Evolutionary conservation across 106 monocot species (phyloP), one percentile per base, ranked within the genome.

Genomic region (Iris macrosiphon): DNA sequence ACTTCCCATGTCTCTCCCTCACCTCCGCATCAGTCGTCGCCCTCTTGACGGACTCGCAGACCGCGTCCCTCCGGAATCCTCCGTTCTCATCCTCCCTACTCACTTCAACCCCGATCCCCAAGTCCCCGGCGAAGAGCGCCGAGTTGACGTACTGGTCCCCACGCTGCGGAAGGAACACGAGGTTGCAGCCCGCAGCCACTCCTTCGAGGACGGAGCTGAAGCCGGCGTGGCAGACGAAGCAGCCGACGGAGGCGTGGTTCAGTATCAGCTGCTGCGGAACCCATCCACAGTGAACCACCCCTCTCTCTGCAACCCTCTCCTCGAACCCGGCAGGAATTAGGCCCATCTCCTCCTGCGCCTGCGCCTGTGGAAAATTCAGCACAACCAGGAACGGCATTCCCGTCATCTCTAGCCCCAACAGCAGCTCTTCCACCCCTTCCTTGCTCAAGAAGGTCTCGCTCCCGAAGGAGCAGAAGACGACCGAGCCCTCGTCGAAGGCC

Each of bases 141-240:
- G 84, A 70, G 38, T 72, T 79, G 11, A 79, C 7, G 63, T 22
- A 75, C 60, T 84, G 84, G 35, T 84, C 79, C 20, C 67, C 79
- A 15, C 35, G 63, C 56, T 64, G 66, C 17, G 84, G 84, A 40
- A 84, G 15, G 71, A 83, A 17, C 49, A 78, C 66, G 18, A 83
- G 46, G 17, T 43, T 54, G 52, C 70, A 63, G 6, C 63, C 79
- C 2, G 50, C 40, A 8, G 68, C 31, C 53, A 79, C 27, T 21
- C 66, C 84, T 42, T 84, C 79, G 26, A 68, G 27, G 29, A 79
- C 15, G n/a, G 84, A 79, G 63, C 79, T 84, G 40, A 68, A 19
- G 20, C 84, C 84, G 1, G 67, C 71, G 54, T 84, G 84, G 60
- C 42, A 63, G 4, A 84, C 11, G 64, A 67, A 84, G 60, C 71